Conservation (phyloP, 768 basidiomycete species). For the Xerocomellus amylosporus region DNA sequence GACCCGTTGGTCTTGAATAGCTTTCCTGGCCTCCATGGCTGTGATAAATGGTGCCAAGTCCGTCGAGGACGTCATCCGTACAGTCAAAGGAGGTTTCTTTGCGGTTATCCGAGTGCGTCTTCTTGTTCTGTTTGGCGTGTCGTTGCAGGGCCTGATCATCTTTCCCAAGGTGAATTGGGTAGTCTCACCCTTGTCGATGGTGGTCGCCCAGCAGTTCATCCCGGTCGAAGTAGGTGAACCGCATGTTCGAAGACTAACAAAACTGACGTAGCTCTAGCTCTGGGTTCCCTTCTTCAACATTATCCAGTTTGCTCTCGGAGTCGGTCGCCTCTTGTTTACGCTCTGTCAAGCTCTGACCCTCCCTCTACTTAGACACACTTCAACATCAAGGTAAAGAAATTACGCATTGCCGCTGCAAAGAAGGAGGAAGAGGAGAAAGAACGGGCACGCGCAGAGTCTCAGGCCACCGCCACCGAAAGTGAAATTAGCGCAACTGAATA, state of each 20-base stretch:
- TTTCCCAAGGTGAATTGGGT: slow-evolving; percentile 68
- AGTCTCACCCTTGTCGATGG: slow-evolving; percentile 69
- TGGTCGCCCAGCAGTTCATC: slow-evolving; percentile 76
- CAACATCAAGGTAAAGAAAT: slow-evolving; percentile 68
- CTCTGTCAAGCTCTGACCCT: background rate
- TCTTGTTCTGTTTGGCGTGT: background rate
- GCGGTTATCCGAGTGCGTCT: slow-evolving; percentile 63
- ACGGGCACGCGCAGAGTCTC: slow-evolving; percentile 26
- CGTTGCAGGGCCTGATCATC: background rate
- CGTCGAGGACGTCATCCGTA: slow-evolving; percentile 57
- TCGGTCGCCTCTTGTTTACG: slow-evolving; percentile 35
- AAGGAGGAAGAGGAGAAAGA: slow-evolving; percentile 45
- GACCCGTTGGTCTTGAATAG: slow-evolving; percentile 32
- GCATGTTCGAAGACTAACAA: background rate
- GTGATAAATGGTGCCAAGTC: slow-evolving; percentile 79
- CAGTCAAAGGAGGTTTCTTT: slow-evolving; percentile 71
- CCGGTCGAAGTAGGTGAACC: slow-evolving; percentile 59
- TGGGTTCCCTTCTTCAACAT: slow-evolving; percentile 89
- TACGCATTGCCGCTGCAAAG: slow-evolving; percentile 51
- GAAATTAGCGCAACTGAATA: too few species aligned
- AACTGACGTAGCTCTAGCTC: slow-evolving; percentile 43
- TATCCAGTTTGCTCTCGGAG: slow-evolving; percentile 73
- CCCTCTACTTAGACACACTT: slow-evolving; percentile 56
- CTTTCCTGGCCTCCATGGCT: slow-evolving; percentile 76
- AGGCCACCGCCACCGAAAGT: slow-evolving; percentile 11